A percentile compares a stretch with the other conserved stretches of the same genome.
Conservation (phyloP, 1,284 basidiomycete genomes). For the Sanghuangporus weigelae region DNA sequence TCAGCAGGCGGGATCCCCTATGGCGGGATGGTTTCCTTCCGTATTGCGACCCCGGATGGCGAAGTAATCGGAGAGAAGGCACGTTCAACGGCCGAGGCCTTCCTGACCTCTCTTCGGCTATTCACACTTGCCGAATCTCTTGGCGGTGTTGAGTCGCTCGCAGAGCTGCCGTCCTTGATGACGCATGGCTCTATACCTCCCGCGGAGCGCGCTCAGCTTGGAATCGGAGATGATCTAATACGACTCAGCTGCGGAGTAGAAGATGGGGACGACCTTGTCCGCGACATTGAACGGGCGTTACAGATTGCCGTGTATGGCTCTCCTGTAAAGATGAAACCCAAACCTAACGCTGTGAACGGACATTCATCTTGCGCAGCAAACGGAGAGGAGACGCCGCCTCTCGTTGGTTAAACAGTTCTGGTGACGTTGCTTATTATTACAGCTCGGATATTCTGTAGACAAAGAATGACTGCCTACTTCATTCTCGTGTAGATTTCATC, state of each 20-base stretch:
- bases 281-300: slow-evolving; percentile 70
- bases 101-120: slow-evolving; percentile 64
- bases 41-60: slow-evolving; percentile 41
- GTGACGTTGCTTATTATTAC: neutral
- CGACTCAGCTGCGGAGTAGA: slow-evolving; percentile 87
- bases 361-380: neutral
- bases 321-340: neutral
- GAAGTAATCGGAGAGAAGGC: slow-evolving; percentile 1
- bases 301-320: slow-evolving; percentile 35
- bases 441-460: neutral
- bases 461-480: neutral
- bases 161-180: slow-evolving; percentile 81
- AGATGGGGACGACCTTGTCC: slow-evolving; percentile 77
- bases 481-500: neutral
- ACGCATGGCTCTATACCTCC: slow-evolving; percentile 78
- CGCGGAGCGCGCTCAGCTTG: slow-evolving; percentile 63
- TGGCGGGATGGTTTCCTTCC: slow-evolving; percentile 81
- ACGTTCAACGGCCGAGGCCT: slow-evolving; percentile 50
- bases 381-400: neutral
- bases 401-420: neutral
- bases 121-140: slow-evolving; percentile 88
- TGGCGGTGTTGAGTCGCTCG: slow-evolving; percentile 89
- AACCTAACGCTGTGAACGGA: neutral
- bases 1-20: slow-evolving; percentile 62
- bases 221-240: slow-evolving; percentile 80